Evolutionary conservation across 441 rosid species (phyloP).

Genomic region (Euphorbia celastroides): DNA sequence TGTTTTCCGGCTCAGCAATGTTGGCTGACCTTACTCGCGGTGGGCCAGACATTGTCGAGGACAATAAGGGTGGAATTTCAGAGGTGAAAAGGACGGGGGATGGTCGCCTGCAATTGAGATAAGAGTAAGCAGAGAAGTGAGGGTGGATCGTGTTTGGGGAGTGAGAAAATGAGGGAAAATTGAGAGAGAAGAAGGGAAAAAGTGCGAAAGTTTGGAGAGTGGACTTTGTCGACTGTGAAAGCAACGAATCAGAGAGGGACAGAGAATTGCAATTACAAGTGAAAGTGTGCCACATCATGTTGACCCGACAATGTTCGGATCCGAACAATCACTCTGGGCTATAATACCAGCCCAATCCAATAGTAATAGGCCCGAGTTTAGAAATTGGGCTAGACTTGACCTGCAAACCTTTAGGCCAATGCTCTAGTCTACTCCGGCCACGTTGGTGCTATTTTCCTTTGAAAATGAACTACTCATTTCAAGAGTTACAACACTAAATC

Average conservation of each 20-base stretch:
- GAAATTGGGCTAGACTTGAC: no score
- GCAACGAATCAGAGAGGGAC: constrained; percentile 1
- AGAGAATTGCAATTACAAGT: neutral
- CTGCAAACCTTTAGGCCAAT: no score
- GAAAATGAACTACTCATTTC: no score
- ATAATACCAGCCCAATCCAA: no score
- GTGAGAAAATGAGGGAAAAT: constrained; percentile 3
- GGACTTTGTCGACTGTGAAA: constrained; percentile 2
- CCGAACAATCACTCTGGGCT: no score
- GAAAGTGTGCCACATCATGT: neutral
- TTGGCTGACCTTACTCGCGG: constrained; percentile 40
- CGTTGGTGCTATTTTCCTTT: no score
- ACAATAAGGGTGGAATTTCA: neutral
- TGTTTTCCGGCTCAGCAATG: constrained; percentile 47
- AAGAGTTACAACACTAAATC: no score
- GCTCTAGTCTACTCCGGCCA: no score
- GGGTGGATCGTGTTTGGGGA: constrained; percentile 7
- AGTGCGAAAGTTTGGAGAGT: neutral
- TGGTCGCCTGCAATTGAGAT: neutral
- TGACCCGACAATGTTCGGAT: neutral
- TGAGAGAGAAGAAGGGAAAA: constrained; percentile 6
- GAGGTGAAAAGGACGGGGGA: neutral
- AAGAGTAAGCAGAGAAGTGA: neutral
- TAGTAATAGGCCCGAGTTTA: no score
- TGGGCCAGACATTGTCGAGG: constrained; percentile 48